A percentile compares a stretch with the other conserved stretches of the same genome.
phyloP scores from a whole-genome alignment of 2,329 filamentous ascomycete genomes.

The Lecanicillium sp. region DNA sequence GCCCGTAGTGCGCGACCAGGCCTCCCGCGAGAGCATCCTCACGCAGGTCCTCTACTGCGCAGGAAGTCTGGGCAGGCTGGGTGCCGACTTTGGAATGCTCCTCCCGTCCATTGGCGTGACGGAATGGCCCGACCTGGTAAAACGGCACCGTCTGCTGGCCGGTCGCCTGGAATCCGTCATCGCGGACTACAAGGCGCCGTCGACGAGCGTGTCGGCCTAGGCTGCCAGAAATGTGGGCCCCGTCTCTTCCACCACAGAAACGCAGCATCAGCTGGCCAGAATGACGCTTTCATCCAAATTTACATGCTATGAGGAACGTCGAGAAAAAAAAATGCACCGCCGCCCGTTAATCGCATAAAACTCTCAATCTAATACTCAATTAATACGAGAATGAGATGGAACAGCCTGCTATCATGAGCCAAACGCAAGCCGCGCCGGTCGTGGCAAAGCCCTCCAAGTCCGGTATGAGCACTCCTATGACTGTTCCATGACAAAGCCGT shows the following conservation, averaged over 20 bases:
- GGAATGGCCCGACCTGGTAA: slow-evolving; percentile 86
- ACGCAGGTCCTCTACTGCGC: slow-evolving; percentile 94
- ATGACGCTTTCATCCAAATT: not conserved
- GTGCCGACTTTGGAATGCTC: slow-evolving; percentile 88
- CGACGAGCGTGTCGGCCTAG: slow-evolving; percentile 6
- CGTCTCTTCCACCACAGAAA: not conserved
- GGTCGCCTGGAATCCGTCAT: slow-evolving; percentile 68
- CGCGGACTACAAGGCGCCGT: slow-evolving; percentile 38
- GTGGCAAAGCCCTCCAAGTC: slow-evolving; percentile 8
- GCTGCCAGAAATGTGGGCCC: not conserved
- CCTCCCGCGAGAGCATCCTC: slow-evolving; percentile 76
- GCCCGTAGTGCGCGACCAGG: slow-evolving; percentile 72
- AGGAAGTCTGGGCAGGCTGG: slow-evolving; percentile 80
- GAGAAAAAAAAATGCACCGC: too few relatives aligned
- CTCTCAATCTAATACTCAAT: not conserved
- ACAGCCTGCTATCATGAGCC: slow-evolving; percentile 2
- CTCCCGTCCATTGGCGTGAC: slow-evolving; percentile 55
- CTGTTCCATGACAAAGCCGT: not conserved
- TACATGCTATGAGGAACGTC: not conserved
- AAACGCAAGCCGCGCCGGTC: not conserved
- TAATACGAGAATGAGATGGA: not conserved
- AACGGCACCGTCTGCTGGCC: slow-evolving; percentile 78
- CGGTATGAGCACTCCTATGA: not conserved
- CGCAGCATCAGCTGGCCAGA: not conserved
- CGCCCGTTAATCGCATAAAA: too few relatives aligned